These are phyloP conservation scores for Aureobasidium pullulans DNA, from an alignment of 2,329 filamentous ascomycete species.

Conservation along the genomic window DNA sequence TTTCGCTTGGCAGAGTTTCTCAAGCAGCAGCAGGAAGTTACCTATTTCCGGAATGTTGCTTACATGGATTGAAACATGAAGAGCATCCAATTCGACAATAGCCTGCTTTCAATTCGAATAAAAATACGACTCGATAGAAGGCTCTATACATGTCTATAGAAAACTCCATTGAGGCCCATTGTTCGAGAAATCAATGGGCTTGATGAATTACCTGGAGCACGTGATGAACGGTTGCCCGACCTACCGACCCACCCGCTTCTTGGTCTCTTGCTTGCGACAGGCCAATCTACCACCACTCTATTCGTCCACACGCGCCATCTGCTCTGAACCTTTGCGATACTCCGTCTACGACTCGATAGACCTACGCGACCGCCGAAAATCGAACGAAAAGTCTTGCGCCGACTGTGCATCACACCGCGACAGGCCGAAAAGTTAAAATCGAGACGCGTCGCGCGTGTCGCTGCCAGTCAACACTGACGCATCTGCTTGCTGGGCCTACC, in stretches of 20 bases:
- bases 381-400: neutral
- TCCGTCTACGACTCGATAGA: neutral
- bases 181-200: no score
- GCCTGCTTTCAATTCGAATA: no score
- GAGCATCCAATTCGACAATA: no score
- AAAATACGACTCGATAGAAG: no score
- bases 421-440: neutral
- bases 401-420: neutral
- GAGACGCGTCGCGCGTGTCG: conserved; percentile 6
- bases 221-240: neutral
- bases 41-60: no score
- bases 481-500: neutral
- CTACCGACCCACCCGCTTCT: neutral
- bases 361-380: neutral
- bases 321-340: neutral
- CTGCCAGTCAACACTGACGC: conserved; percentile 12
- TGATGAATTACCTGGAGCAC: neutral
- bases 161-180: no score
- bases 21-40: no score
- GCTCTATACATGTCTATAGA: no score
- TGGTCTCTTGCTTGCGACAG: neutral
- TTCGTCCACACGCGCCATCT: neutral
- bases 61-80: no score
- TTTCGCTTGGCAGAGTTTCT: no score
- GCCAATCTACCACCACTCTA: neutral